A percentile compares a stretch with the other conserved stretches of the same genome.
phyloP scores from a whole-genome alignment of 108 stramenopile genomes.

The Licmophora abbreviata region DNA sequence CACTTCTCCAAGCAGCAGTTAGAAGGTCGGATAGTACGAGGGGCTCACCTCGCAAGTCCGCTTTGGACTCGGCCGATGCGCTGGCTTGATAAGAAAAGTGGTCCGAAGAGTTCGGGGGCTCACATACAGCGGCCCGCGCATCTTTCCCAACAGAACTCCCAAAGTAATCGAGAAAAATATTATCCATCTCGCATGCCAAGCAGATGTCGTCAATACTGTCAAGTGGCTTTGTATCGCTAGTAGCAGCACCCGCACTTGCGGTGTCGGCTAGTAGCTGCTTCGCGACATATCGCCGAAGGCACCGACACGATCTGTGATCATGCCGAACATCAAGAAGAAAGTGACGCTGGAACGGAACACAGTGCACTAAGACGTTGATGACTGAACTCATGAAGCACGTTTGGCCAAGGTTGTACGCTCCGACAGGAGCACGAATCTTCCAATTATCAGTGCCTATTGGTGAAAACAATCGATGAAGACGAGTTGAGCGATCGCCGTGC shows the following conservation, averaged over 20 bases:
- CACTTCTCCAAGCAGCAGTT: slow-evolving; percentile 72
- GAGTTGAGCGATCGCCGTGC: too few species aligned
- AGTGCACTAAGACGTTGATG: slow-evolving; percentile 74
- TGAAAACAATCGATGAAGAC: background rate
- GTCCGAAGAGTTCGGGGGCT: background rate
- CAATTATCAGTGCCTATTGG: slow-evolving; percentile 13
- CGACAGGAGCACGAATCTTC: slow-evolving; percentile 49
- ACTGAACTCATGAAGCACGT: slow-evolving; percentile 83
- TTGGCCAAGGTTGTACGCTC: slow-evolving; percentile 85
- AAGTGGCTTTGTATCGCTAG: slow-evolving; percentile 7
- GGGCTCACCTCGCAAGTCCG: slow-evolving; percentile 43
- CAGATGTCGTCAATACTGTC: slow-evolving; percentile 19
- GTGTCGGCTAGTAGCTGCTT: background rate
- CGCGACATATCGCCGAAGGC: slow-evolving; percentile 13
- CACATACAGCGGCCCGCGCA: slow-evolving; percentile 29
- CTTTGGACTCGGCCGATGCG: too few species aligned
- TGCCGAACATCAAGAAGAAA: slow-evolving; percentile 54
- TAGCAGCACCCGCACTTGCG: background rate
- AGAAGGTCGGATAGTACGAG: slow-evolving; percentile 74
- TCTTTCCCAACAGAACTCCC: slow-evolving; percentile 55
- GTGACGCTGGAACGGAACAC: slow-evolving; percentile 49
- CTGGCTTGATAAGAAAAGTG: too few species aligned
- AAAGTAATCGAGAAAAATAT: slow-evolving; percentile 53
- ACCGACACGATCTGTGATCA: slow-evolving; percentile 29
- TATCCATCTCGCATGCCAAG: slow-evolving; percentile 70